These are phyloP conservation scores for Agrocybe chaxingu DNA, from an alignment of 768 basidiomycete genomes.

Conservation along the genomic window DNA sequence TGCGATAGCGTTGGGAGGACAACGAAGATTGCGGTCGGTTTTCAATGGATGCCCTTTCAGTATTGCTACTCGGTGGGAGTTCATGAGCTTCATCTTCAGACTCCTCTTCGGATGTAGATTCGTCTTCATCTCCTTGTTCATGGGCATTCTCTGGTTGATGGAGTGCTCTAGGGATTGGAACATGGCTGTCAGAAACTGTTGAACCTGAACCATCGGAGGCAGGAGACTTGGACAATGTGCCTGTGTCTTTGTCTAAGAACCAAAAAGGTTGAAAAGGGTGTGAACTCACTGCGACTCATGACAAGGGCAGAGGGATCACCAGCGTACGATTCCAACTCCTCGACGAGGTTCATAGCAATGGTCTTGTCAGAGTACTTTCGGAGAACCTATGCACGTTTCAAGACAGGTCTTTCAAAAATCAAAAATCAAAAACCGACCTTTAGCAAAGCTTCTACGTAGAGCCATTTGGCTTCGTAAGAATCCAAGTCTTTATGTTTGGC, in stretches of 20 bases:
- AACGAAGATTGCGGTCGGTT: conserved; percentile 73
- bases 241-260: conserved; percentile 20
- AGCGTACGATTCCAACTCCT: conserved; percentile 76
- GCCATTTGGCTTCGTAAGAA: conserved; percentile 77
- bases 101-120: conserved; percentile 43
- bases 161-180: conserved; percentile 8
- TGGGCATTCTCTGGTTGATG: conserved; percentile 3
- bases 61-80: conserved; percentile 29
- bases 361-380: conserved; percentile 84
- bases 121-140: conserved; percentile 29
- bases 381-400: conserved; percentile 52
- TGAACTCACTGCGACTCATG: conserved; percentile 51
- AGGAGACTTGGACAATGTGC: conserved; percentile 43
- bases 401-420: not conserved
- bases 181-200: conserved; percentile 46
- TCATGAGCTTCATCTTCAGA: conserved; percentile 46
- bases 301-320: conserved; percentile 63
- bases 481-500: conserved; percentile 86
- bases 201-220: conserved; percentile 67
- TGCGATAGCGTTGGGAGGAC: conserved; percentile 76
- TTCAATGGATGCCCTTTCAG: conserved; percentile 28
- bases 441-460: conserved; percentile 85
- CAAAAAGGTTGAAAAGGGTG: not conserved
- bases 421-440: conserved; percentile 49
- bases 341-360: conserved; percentile 66